Evolutionary conservation across 331 rosid genomes (phyloP).

Genomic region (Telfairia occidentalis): DNA sequence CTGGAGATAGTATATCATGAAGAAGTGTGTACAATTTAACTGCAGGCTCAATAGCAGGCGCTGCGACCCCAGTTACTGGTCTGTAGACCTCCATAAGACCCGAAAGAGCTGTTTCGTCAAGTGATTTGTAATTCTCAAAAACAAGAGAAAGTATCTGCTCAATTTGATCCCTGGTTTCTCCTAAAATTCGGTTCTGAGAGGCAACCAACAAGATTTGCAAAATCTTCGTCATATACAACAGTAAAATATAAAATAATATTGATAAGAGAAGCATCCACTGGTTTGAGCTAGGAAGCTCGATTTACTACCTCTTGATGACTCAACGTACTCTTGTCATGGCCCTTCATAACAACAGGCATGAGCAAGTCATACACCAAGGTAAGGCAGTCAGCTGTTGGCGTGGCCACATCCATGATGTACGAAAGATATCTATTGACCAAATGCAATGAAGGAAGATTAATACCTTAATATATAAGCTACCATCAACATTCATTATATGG

Average conservation of each 20-base stretch:
- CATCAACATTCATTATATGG: background rate
- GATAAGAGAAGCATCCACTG: background rate
- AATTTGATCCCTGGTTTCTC: conserved; percentile 87
- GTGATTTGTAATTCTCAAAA: conserved; percentile 86
- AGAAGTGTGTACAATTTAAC: conserved; percentile 81
- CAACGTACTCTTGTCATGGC: conserved; percentile 59
- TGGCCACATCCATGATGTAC: conserved; percentile 92
- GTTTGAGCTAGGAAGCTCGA: conserved; percentile 7
- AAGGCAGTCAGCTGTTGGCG: conserved; percentile 97
- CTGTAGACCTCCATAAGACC: conserved; percentile 68
- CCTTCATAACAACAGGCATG: conserved; percentile 73
- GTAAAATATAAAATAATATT: background rate
- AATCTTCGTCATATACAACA: background rate
- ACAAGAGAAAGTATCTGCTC: conserved; percentile 65
- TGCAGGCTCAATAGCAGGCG: conserved; percentile 85
- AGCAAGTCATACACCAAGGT: conserved; percentile 57
- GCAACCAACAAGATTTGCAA: conserved; percentile 8
- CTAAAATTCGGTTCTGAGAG: conserved; percentile 75
- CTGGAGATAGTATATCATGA: conserved; percentile 89
- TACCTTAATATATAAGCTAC: background rate
- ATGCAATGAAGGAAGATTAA: conserved; percentile 9
- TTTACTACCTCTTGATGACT: conserved; percentile 91
- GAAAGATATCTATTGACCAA: conserved; percentile 59
- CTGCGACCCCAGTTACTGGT: conserved; percentile 66
- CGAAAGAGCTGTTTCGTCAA: conserved; percentile 67